phyloP scores from a whole-genome alignment of 768 basidiomycete species.

The Rhizopogon sp. region DNA sequence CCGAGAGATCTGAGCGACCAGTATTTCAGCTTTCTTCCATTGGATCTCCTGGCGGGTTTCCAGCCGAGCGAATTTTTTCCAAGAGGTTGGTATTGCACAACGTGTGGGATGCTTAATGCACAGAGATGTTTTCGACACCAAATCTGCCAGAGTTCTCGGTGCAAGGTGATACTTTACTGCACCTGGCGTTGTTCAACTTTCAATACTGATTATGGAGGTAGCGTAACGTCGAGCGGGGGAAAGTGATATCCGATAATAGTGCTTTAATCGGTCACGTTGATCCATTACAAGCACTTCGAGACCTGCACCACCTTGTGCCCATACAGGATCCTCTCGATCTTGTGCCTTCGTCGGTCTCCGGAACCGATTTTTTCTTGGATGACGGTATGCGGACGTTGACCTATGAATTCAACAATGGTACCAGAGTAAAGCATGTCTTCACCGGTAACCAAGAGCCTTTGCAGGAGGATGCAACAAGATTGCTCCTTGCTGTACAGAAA shows the following conservation, averaged over 20 bases:
- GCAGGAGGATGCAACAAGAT: slow-evolving; percentile 32
- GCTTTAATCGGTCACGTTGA: slow-evolving; percentile 13
- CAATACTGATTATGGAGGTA: slow-evolving; percentile 7
- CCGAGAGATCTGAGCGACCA: slow-evolving; percentile 22
- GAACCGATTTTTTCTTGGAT: slow-evolving; percentile 18
- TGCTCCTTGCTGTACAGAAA: slow-evolving; percentile 38
- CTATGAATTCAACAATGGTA: slow-evolving; percentile 16
- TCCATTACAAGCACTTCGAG: slow-evolving; percentile 18
- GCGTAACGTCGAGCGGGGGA: not conserved
- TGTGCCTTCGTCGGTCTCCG: slow-evolving; percentile 13
- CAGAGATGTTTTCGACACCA: slow-evolving; percentile 42
- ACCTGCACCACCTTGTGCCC: slow-evolving; percentile 6
- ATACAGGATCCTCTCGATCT: slow-evolving; percentile 13
- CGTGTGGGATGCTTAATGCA: slow-evolving; percentile 46
- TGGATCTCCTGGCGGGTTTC: slow-evolving; percentile 26
- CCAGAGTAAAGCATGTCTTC: slow-evolving; percentile 39
- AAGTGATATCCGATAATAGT: slow-evolving; percentile 7
- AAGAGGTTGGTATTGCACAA: slow-evolving; percentile 44
- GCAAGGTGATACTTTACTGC: slow-evolving; percentile 28
- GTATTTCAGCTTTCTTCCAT: slow-evolving; percentile 22
- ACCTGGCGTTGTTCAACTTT: not conserved
- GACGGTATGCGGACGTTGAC: slow-evolving; percentile 25
- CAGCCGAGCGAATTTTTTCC: slow-evolving; percentile 30
- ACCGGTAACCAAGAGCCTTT: slow-evolving; percentile 39
- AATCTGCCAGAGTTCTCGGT: slow-evolving; percentile 36